These are phyloP conservation scores for Mariannaea elegans DNA, from an alignment of 2,329 filamentous ascomycete genomes.

Conservation along the genomic window DNA sequence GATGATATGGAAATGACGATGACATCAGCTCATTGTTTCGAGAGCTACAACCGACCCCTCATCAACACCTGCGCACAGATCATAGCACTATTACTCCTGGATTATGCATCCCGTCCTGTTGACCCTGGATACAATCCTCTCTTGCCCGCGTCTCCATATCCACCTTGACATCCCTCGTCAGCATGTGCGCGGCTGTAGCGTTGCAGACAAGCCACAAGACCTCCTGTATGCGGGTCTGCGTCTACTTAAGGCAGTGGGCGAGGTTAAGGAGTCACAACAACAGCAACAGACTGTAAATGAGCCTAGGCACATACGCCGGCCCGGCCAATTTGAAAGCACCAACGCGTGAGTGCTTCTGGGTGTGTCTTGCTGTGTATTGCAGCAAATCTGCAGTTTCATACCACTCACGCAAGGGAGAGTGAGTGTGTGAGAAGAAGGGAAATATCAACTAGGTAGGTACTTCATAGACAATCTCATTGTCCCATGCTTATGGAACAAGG, in stretches of 20 bases:
- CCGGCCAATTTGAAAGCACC: neutral
- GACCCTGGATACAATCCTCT: neutral
- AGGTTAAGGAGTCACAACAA: constrained; percentile 2
- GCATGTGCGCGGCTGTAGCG: constrained; percentile 19
- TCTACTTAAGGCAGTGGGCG: no score
- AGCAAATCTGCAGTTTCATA: no score
- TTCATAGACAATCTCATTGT: no score
- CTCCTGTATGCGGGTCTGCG: constrained; percentile 15
- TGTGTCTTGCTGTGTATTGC: neutral
- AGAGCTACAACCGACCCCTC: neutral
- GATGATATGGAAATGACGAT: neutral
- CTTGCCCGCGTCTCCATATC: neutral
- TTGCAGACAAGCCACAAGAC: constrained; percentile 18
- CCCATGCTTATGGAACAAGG: no score
- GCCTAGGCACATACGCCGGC: neutral
- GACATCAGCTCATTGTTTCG: neutral
- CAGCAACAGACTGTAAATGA: neutral
- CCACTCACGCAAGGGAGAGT: no score
- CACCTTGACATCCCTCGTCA: constrained; percentile 7
- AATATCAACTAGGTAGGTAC: no score
- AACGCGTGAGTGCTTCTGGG: neutral
- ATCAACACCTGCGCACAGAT: neutral
- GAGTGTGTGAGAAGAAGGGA: no score
- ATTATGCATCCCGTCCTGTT: neutral
- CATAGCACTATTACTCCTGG: neutral